Base-by-base conservation (phyloP, 2,329 filamentous ascomycete species). In the Calonectria henricotiae region DNA sequence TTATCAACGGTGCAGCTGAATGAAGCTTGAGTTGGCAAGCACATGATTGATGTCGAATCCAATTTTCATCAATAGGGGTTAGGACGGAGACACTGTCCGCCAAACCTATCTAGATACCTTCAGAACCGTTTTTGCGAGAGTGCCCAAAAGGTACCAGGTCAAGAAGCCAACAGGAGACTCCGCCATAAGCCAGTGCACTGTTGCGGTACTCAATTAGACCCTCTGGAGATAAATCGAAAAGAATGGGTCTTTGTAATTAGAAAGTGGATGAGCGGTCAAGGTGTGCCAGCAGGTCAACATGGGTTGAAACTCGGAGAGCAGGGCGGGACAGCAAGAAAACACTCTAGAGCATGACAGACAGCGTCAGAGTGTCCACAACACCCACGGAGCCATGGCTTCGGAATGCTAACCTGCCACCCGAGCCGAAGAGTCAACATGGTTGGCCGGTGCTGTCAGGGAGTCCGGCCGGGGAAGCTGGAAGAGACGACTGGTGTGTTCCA, bases 361-460 rank as follows among this genome's bases (percentile, higher is more conserved):
- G 55, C 61, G 41, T 62, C 66, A 65, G 75, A 55, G 66, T 68
- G 44, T 62, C 67, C 67, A 37, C 62, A 47, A 44, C 64, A 46
- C 41, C 67, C 66, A 72, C 72, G 70, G 75, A 77, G 72, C 74
- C 75, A 76, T 66, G 61, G 69, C 71, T 76, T 74, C 75, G 75
- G 75, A 76, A 77, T 74, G 73, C 61, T 46, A 61, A 67, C 69
- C 32, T 70, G 54, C 74, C 74, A 72, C 68, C 75, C 70, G 68
- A 69, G 58, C 69, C 72, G 74, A 73, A 67, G 67, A 46, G 47
- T 60, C 47, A 37, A 37, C 46, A 35, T 71, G 71, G 71, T 73
- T 73, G 69, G 69, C 47, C 43, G 25, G 43, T 67, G 35, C 25
- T 39, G 20, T 44, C 58, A 68, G 46, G 49, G 47, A 68, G 63